A percentile compares a stretch with the other conserved stretches of the same genome.
phyloP scores from a whole-genome alignment of 2,329 filamentous ascomycete genomes.

The Fusarium austroafricanum region DNA sequence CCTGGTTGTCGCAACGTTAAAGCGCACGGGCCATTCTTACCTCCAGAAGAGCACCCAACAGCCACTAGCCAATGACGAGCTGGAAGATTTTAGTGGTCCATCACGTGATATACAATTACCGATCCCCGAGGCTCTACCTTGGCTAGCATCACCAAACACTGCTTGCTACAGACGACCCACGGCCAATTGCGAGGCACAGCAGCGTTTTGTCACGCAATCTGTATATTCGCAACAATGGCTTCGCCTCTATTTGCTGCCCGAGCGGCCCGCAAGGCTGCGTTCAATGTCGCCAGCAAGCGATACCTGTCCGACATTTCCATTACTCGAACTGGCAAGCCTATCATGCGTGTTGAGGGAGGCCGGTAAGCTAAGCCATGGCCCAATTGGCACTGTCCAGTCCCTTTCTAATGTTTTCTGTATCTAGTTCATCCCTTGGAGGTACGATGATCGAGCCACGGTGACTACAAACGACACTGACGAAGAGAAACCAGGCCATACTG shows the following conservation, averaged over 20 bases:
- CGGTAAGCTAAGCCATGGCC: slow-evolving; percentile 68
- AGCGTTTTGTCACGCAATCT: slow-evolving; percentile 47
- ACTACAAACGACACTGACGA: slow-evolving; percentile 43
- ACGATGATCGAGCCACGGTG: slow-evolving; percentile 48
- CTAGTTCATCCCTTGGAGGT: slow-evolving; percentile 90
- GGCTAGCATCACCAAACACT: slow-evolving; percentile 43
- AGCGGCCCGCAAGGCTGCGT: slow-evolving; percentile 61
- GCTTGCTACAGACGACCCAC: slow-evolving; percentile 42
- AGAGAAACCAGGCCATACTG: slow-evolving; percentile 80
- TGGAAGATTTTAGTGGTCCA: slow-evolving; percentile 37
- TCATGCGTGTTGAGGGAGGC: slow-evolving; percentile 88
- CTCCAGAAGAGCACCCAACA: neutral
- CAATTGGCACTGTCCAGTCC: slow-evolving; percentile 39
- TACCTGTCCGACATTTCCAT: slow-evolving; percentile 86
- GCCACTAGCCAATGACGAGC: slow-evolving; percentile 27
- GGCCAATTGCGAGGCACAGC: slow-evolving; percentile 49
- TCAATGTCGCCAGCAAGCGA: slow-evolving; percentile 63
- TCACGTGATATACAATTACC: slow-evolving; percentile 46
- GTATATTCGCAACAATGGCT: slow-evolving; percentile 61
- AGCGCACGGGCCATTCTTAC: slow-evolving; percentile 40
- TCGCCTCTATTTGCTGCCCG: slow-evolving; percentile 68
- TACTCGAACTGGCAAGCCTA: slow-evolving; percentile 95
- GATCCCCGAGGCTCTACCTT: slow-evolving; percentile 42
- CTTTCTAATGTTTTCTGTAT: slow-evolving; percentile 45
- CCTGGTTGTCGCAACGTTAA: slow-evolving; percentile 51